phyloP scores from a whole-genome alignment of 768 basidiomycete genomes.

The Lanmaoa pseudosensibilis region DNA sequence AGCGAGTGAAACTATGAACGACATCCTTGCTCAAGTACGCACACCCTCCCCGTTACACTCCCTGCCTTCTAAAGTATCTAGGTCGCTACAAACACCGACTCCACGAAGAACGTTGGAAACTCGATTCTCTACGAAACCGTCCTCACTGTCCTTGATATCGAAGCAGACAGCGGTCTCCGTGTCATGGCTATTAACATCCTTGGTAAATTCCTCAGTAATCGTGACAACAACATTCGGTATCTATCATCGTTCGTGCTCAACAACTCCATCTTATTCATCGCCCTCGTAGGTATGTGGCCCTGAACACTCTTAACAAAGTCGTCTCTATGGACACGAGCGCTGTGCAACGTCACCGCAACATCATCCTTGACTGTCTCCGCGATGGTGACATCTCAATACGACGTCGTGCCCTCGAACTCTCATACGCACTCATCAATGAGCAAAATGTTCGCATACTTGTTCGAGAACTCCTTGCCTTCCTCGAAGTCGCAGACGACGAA shows the following conservation, averaged over 20 bases:
- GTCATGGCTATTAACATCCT: slow-evolving; percentile 99
- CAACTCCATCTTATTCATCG: slow-evolving; percentile 4
- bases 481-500: slow-evolving; percentile 97
- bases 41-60: neutral
- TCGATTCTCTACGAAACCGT: slow-evolving; percentile 98
- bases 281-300: slow-evolving; percentile 80
- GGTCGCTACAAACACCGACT: slow-evolving; percentile 99
- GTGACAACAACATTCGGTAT: slow-evolving; percentile 98
- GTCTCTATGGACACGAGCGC: slow-evolving; percentile 98
- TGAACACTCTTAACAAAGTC: slow-evolving; percentile 98
- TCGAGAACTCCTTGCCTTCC: slow-evolving; percentile 90
- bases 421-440: slow-evolving; percentile 96
- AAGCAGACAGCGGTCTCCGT: slow-evolving; percentile 91
- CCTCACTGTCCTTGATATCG: slow-evolving; percentile 92
- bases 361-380: slow-evolving; percentile 98
- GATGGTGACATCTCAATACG: slow-evolving; percentile 99
- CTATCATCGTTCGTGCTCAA: slow-evolving; percentile 19
- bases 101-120: slow-evolving; percentile 97
- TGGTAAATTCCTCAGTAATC: slow-evolving; percentile 95
- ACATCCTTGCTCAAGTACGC: slow-evolving; percentile 89
- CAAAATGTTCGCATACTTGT: slow-evolving; percentile 89
- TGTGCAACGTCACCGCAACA: slow-evolving; percentile 96
- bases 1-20: slow-evolving; percentile 97
- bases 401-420: slow-evolving; percentile 92
- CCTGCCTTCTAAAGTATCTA: slow-evolving; percentile 30